A percentile compares a stretch with the other conserved stretches of the same genome.
These are phyloP conservation scores for Raphidocelis subcapitata DNA, from an alignment of 139 green algal species.

Conservation along the genomic window DNA sequence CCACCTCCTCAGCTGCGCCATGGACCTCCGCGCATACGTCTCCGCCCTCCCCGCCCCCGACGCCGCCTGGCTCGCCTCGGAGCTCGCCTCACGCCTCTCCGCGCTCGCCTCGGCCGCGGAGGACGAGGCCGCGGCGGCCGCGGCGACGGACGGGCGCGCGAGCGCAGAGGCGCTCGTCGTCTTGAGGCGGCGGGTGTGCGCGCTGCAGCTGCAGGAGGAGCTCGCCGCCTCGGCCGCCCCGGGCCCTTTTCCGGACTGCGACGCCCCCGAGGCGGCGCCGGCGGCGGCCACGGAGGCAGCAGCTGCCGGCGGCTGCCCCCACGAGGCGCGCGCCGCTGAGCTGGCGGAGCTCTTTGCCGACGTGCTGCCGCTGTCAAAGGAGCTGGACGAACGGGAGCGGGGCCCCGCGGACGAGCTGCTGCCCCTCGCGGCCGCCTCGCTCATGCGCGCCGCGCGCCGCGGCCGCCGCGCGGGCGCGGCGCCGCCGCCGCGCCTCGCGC, in stretches of 20 bases:
- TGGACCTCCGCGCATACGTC: conserved; percentile 47
- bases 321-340: conserved; percentile 30
- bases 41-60: background rate
- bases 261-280: too few species aligned
- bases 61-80: background rate
- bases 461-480: too few species aligned
- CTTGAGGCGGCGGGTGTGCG: conserved; percentile 17
- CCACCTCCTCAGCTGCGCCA: conserved; percentile 49
- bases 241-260: too few species aligned
- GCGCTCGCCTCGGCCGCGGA: too few species aligned
- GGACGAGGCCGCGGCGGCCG: too few species aligned
- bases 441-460: conserved; percentile 27
- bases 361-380: conserved; percentile 46
- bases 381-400: conserved; percentile 72
- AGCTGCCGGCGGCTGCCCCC: conserved; percentile 10
- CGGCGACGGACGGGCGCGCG: too few species aligned
- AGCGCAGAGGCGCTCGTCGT: background rate
- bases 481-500: background rate
- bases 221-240: conserved; percentile 38
- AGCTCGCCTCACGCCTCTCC: too few species aligned
- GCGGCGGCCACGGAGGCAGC: too few species aligned
- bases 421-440: conserved; percentile 43
- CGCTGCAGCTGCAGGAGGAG: conserved; percentile 52
- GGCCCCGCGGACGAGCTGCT: conserved; percentile 76
- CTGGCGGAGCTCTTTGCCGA: conserved; percentile 50